Base-by-base conservation (phyloP, 768 basidiomycete genomes). In the Russula sp. region DNA sequence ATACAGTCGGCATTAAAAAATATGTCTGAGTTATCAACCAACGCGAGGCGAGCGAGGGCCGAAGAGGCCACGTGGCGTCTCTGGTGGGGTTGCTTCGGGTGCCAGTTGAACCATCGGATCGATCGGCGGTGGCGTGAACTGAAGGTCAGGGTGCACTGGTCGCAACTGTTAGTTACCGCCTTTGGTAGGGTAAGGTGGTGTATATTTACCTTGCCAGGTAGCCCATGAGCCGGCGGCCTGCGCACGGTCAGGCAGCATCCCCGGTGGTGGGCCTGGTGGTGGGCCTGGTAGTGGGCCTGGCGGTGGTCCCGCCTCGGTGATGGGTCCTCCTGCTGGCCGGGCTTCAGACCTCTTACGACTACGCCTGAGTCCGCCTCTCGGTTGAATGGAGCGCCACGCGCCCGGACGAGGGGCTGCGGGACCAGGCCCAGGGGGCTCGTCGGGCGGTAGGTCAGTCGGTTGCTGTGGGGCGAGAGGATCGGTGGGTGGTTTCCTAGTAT, bases 41-140 rank as follows among this genome's bases (percentile, higher is more conserved):
- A 74, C 74, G 57, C 79, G 76, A 11, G 85, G 86, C n/a, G 87
- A 84, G 45, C 87, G 79, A 47, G 90, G 89, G 37, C 91, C 91
- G 70, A 92, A 93, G 64, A 93, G 73, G 35, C 89, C 89, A 48
- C 53, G 63, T n/a, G 27, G 27, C 27, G 27, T 27, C 27, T 18
- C 44, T 16, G 84, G 85, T 61, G 81, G 84, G 44, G 75, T 74
- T 53, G 75, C 76, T 11, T 80, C 80, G 34, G 87, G 86, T 27
- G 87, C 83, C 40, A 85, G 75, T 11, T 88, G 74, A 18, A 81
- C 83, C 9, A 55, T 45, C 20, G 87, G 79, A 61, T 83, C 81
- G 56, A 79, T 73, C 3, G 83, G 80, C 5, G 84, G 80, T n/a
- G 87, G 82, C 5, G 87, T 86, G 3, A 86, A 85, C 22, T 73